phyloP scores from a whole-genome alignment of 2,329 filamentous ascomycete species.

The Alternaria solani region DNA sequence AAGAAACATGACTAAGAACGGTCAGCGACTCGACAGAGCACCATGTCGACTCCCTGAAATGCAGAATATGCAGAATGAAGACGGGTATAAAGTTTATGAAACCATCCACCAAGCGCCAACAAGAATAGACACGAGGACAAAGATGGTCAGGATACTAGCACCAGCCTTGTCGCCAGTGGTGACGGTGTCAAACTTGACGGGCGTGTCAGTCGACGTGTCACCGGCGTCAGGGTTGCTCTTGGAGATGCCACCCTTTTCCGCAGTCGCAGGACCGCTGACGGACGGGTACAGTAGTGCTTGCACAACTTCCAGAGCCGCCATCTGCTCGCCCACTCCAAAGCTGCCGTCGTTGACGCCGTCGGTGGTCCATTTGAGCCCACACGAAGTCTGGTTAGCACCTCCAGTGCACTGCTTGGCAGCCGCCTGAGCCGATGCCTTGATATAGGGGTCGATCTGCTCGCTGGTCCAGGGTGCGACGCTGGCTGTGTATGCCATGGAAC shows the following conservation, averaged over 20 bases:
- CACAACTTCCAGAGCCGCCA: constrained; percentile 65
- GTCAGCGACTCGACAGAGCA: background rate
- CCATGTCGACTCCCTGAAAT: background rate
- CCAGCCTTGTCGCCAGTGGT: constrained; percentile 72
- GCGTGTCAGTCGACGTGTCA: constrained; percentile 37
- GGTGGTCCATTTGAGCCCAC: constrained; percentile 57
- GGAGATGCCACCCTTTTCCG: constrained; percentile 61
- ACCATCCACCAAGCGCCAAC: constrained; percentile 66
- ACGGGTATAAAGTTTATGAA: constrained; percentile 30
- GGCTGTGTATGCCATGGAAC: constrained; percentile 54
- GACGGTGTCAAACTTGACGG: constrained; percentile 49
- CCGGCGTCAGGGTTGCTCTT: constrained; percentile 57
- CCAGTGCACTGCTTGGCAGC: constrained; percentile 65
- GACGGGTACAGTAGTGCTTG: constrained; percentile 54
- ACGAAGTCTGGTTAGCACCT: constrained; percentile 56
- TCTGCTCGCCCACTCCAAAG: constrained; percentile 66
- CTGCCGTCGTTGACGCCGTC: constrained; percentile 56
- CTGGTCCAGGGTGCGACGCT: constrained; percentile 51
- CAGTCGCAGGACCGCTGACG: constrained; percentile 53
- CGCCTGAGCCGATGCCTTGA: constrained; percentile 63
- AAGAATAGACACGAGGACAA: constrained; percentile 64
- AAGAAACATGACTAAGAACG: background rate
- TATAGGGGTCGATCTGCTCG: constrained; percentile 57
- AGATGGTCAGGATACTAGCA: constrained; percentile 70
- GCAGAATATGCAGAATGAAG: constrained; percentile 2